Evolutionary conservation across 2,329 filamentous ascomycete species (phyloP).

Genomic region (Colletotrichum neosansevieriae): DNA sequence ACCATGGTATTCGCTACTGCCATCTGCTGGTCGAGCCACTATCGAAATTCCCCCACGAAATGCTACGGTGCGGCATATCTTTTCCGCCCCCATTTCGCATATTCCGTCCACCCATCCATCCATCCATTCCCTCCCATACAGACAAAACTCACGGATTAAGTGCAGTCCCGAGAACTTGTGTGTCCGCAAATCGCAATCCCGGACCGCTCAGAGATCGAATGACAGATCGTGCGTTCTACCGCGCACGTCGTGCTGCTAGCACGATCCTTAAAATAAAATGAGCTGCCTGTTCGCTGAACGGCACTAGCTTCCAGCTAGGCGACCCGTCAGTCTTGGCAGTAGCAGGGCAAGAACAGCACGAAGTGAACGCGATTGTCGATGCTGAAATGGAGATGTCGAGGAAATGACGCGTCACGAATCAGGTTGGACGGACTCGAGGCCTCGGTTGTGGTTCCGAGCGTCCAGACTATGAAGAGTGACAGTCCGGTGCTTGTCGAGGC

Average conservation of each 20-base stretch:
- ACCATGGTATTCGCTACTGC: background rate
- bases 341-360: background rate
- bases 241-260: no score
- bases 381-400: background rate
- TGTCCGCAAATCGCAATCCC: background rate
- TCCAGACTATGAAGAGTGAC: background rate
- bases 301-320: constrained; percentile 11
- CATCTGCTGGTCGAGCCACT: constrained; percentile 12
- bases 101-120: background rate
- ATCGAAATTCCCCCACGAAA: constrained; percentile 36
- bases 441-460: background rate
- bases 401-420: background rate
- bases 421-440: background rate
- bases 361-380: background rate
- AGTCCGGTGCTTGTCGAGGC: background rate
- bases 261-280: constrained; percentile 24
- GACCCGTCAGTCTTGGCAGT: constrained; percentile 16
- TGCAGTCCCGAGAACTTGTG: background rate
- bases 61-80: constrained; percentile 26
- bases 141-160: background rate
- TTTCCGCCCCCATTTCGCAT: constrained; percentile 5
- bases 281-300: background rate
- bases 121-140: background rate
- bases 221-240: constrained; percentile 1
- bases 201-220: constrained; percentile 16